phyloP scores from a whole-genome alignment of 805 yeast species.

The Monosporozyma aquatica region DNA sequence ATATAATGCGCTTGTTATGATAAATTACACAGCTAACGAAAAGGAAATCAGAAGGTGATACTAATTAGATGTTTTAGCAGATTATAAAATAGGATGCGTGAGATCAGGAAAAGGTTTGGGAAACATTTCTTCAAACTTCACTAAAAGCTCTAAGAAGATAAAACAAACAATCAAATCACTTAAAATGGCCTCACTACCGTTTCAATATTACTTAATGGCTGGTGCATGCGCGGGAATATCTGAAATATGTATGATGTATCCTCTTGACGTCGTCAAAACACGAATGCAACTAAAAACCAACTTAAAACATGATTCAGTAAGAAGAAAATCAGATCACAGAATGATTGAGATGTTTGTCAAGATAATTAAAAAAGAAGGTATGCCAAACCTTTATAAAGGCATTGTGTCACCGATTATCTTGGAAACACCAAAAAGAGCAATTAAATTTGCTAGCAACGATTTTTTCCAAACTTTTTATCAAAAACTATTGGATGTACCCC shows the following conservation, averaged over 20 bases:
- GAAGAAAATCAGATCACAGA: background rate
- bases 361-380: constrained; percentile 78
- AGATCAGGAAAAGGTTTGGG: too few relatives aligned
- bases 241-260: constrained; percentile 89
- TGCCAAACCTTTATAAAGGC: constrained; percentile 77
- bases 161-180: too few relatives aligned
- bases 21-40: too few relatives aligned
- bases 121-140: too few relatives aligned
- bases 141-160: too few relatives aligned
- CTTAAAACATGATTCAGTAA: background rate
- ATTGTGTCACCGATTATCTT: constrained; percentile 89
- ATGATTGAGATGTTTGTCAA: constrained; percentile 60
- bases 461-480: constrained; percentile 86
- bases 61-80: too few relatives aligned
- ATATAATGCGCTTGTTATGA: too few relatives aligned
- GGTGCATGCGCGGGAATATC: constrained; percentile 96
- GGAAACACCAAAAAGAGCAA: constrained; percentile 99
- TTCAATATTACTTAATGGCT: constrained; percentile 75
- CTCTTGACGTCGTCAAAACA: constrained; percentile 91
- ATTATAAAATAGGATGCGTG: too few relatives aligned
- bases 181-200: constrained; percentile 49
- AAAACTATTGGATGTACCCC: constrained; percentile 52
- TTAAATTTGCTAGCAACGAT: constrained; percentile 95
- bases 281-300: constrained; percentile 69
- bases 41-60: too few relatives aligned